Base-by-base conservation (phyloP, 805 yeast species). In the Suhomyces emberorum region DNA sequence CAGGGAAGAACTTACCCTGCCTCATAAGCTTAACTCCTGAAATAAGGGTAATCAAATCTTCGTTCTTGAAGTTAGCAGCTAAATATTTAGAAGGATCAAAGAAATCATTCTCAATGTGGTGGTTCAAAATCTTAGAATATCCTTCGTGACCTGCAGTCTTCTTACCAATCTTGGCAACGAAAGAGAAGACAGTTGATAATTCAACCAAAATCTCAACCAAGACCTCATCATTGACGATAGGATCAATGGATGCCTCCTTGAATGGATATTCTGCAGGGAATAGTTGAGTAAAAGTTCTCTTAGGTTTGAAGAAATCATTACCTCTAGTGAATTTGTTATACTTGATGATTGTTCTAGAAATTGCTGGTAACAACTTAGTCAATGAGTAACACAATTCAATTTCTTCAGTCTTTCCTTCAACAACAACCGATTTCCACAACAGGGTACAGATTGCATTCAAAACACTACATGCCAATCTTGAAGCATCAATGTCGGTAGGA, bases 131-230 rank as follows among this genome's bases (percentile, higher is more conserved):
- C 21, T 63, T 51, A 22, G 49, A 45, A 41, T 61, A 68, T 1
- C 82, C 81, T 18, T 67, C 61, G 1, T 62, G 51, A 0, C 68
- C 65, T 4, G 72, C 64, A 3, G 69, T 52, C 4, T 43, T 48
- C 41, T 63, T 68, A 6, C 76, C 76, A 39, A 77, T 66, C 47
- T 73, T 75, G 11, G 81, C 63, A 17, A 81, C 59, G 48, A 65
- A 75, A 11, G 79, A 67, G 37, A 80, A 73, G n/a, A 83, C 63
- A 11, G 81, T 72, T 5, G 82, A 68, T 32, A 86, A 54, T 53
- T 88, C 96, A 28, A 84, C 63, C 36, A 87, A 61, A 3, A 83
- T 68, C 54, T 88, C 96, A 18, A 80, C 86, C 38, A 83, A 67
- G 1, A 71, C 64, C 44, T 79, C 84, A 43, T 81, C 85, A 43